A percentile compares a stretch with the other conserved stretches of the same genome.
phyloP scores from a whole-genome alignment of 208 protist species.

The Trypanosoma theileri region DNA sequence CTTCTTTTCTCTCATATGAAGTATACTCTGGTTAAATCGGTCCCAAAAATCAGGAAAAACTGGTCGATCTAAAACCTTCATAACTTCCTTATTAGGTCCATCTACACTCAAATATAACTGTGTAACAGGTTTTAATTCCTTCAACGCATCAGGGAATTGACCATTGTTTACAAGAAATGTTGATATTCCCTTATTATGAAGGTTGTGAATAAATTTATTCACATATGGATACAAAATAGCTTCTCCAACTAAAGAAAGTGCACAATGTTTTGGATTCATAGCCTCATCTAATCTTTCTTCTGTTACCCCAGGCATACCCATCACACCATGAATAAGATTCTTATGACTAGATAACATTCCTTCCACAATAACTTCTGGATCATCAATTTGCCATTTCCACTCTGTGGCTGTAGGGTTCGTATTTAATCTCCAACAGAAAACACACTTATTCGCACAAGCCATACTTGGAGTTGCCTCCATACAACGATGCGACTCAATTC shows the following conservation, averaged over 20 bases:
- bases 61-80: slow-evolving; percentile 91
- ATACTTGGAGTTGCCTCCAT: slow-evolving; percentile 97
- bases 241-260: slow-evolving; percentile 95
- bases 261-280: slow-evolving; percentile 88
- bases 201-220: slow-evolving; percentile 85
- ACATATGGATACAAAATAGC: slow-evolving; percentile 95
- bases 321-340: slow-evolving; percentile 73
- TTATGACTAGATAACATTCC: slow-evolving; percentile 81
- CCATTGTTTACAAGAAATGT: slow-evolving; percentile 95
- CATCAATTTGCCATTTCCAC: slow-evolving; percentile 94
- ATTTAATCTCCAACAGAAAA: slow-evolving; percentile 95
- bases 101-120: slow-evolving; percentile 96
- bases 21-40: slow-evolving; percentile 91
- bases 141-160: slow-evolving; percentile 87
- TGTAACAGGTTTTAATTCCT: slow-evolving; percentile 71
- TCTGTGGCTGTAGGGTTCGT: slow-evolving; percentile 91
- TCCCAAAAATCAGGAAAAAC: slow-evolving; percentile 95
- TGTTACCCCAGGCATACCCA: slow-evolving; percentile 91
- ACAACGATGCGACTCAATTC: slow-evolving; percentile 94
- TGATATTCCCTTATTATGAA: slow-evolving; percentile 84
- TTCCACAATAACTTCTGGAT: slow-evolving; percentile 83
- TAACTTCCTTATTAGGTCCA: slow-evolving; percentile 83
- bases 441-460: slow-evolving; percentile 96
- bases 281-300: slow-evolving; percentile 79
- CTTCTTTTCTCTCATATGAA: slow-evolving; percentile 80